phyloP scores from a whole-genome alignment of 2,329 filamentous ascomycete species.

The Trichocomaceae sp. region DNA sequence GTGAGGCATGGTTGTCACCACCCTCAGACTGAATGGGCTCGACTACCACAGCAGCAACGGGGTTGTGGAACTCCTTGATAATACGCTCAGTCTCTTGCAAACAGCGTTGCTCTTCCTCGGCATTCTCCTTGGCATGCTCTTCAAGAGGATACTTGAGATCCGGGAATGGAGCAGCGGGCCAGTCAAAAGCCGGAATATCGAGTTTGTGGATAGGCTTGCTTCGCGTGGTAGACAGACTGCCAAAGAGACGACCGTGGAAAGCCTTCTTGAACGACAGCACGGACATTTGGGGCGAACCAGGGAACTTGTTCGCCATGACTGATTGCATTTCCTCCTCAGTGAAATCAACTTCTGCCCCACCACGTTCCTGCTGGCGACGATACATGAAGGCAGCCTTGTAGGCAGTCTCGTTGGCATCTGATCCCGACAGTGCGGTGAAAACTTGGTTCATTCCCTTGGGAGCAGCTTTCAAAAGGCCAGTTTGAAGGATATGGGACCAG shows the following conservation, averaged over 20 bases:
- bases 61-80: conserved; percentile 70
- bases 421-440: conserved; percentile 83
- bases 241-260: conserved; percentile 89
- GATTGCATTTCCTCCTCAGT: conserved; percentile 66
- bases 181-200: conserved; percentile 91
- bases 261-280: conserved; percentile 83
- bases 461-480: conserved; percentile 72
- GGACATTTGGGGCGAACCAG: conserved; percentile 70
- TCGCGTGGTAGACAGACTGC: conserved; percentile 77
- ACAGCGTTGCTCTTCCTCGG: conserved; percentile 70
- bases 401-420: conserved; percentile 87
- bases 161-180: conserved; percentile 86
- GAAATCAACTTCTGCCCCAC: conserved; percentile 71
- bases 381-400: conserved; percentile 97
- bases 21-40: conserved; percentile 93
- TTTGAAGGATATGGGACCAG: conserved; percentile 73
- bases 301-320: conserved; percentile 73
- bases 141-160: conserved; percentile 79
- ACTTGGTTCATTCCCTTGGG: conserved; percentile 81
- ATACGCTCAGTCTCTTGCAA: conserved; percentile 77
- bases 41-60: conserved; percentile 73
- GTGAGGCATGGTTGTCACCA: conserved; percentile 87
- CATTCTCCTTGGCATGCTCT: conserved; percentile 71
- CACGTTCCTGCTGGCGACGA: conserved; percentile 72
- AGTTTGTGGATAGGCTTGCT: conserved; percentile 93